A percentile compares a stretch with the other conserved stretches of the same genome.
Conservation (phyloP, 768 basidiomycete species). For the Phlebiopsis flavidoalba region DNA sequence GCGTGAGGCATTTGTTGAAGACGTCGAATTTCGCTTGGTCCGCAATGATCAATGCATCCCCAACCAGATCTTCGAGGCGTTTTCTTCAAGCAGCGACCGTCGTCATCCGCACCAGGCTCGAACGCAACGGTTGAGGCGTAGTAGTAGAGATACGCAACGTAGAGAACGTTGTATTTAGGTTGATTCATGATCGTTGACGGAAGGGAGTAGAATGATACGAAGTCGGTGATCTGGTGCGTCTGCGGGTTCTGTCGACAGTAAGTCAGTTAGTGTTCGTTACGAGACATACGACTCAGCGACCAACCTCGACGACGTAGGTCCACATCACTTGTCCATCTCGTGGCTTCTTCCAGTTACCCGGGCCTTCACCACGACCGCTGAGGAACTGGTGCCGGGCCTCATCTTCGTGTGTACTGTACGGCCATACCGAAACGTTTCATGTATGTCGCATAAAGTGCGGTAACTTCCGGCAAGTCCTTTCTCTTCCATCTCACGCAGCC, state of each 20-base stretch:
- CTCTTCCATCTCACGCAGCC: constrained; percentile 86
- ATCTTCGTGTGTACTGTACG: constrained; percentile 65
- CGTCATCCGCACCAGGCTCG: constrained; percentile 53
- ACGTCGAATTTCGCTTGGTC: constrained; percentile 90
- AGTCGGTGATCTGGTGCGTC: constrained; percentile 85
- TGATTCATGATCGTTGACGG: constrained; percentile 89
- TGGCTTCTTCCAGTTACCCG: constrained; percentile 34
- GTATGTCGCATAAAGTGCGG: constrained; percentile 67
- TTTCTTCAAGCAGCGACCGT: constrained; percentile 57
- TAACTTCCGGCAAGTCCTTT: constrained; percentile 67
- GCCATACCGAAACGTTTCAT: constrained; percentile 84
- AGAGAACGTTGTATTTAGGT: constrained; percentile 63
- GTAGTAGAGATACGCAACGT: constrained; percentile 95
- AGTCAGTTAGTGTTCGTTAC: neutral
- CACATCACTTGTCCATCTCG: constrained; percentile 86
- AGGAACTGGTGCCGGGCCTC: constrained; percentile 87
- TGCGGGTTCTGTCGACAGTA: constrained; percentile 62
- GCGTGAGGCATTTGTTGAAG: constrained; percentile 88
- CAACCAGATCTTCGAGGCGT: constrained; percentile 65
- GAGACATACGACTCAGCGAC: constrained; percentile 10
- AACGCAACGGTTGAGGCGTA: constrained; percentile 84
- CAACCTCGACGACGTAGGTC: constrained; percentile 93
- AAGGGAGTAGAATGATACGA: constrained; percentile 95
- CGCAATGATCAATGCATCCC: constrained; percentile 79
- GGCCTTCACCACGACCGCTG: constrained; percentile 69